Percentiles rank a stretch among this genome's conserved stretches.
These are phyloP conservation scores for Chamaecrista fasciculata DNA, from an alignment of 306 rosid genomes.

Conservation along the genomic window DNA sequence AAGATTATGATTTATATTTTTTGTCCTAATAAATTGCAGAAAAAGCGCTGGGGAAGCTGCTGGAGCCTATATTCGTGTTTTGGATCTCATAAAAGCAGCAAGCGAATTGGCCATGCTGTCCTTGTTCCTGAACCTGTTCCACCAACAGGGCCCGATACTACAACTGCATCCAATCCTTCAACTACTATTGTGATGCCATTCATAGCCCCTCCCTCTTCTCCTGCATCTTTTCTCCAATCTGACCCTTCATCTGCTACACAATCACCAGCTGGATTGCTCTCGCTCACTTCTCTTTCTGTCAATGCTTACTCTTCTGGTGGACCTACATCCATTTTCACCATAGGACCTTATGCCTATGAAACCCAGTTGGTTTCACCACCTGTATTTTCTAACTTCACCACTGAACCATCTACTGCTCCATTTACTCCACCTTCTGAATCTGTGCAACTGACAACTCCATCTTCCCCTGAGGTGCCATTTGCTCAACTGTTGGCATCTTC, in stretches of 20 bases:
- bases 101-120: slow-evolving; percentile 72
- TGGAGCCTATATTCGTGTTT: slow-evolving; percentile 79
- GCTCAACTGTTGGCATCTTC: slow-evolving; percentile 75
- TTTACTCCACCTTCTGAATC: slow-evolving; percentile 87
- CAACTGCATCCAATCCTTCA: slow-evolving; percentile 47
- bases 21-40: slow-evolving; percentile 49
- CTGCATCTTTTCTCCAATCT: slow-evolving; percentile 68
- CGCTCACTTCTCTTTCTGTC: slow-evolving; percentile 53
- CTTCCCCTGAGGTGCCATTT: slow-evolving; percentile 88
- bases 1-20: slow-evolving; percentile 13
- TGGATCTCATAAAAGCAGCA: slow-evolving; percentile 62
- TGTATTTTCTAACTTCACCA: slow-evolving; percentile 67
- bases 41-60: slow-evolving; percentile 79
- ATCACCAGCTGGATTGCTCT: slow-evolving; percentile 63
- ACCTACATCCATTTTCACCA: slow-evolving; percentile 61
- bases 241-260: slow-evolving; percentile 69
- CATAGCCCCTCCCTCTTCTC: slow-evolving; percentile 84
- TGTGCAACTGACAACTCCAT: slow-evolving; percentile 72
- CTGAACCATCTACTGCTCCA: slow-evolving; percentile 82
- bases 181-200: slow-evolving; percentile 56
- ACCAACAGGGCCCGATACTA: slow-evolving; percentile 45
- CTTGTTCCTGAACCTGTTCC: slow-evolving; percentile 65
- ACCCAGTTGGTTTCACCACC: slow-evolving; percentile 88
- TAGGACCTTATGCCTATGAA: slow-evolving; percentile 85
- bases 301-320: slow-evolving; percentile 60